A percentile compares a stretch with the other conserved stretches of the same genome.
Conservation (phyloP, 768 basidiomycete genomes). For the Coprinopsis cinerea region DNA sequence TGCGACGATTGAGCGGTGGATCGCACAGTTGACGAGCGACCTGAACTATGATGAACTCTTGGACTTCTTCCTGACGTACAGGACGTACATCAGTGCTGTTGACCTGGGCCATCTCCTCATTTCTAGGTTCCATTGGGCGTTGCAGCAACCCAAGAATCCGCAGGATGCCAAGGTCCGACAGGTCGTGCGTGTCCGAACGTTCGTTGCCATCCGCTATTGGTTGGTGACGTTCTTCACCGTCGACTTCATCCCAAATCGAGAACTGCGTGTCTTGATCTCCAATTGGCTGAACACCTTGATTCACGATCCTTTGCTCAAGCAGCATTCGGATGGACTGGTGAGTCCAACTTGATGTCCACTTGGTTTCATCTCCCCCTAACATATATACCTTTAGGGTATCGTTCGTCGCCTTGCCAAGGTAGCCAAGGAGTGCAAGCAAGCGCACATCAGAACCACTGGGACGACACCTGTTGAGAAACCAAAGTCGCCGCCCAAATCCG, state of each 20-base stretch:
- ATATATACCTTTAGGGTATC: constrained; percentile 56
- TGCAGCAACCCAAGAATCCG: constrained; percentile 40
- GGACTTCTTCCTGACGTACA: constrained; percentile 89
- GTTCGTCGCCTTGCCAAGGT: constrained; percentile 80
- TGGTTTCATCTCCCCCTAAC: constrained; percentile 9
- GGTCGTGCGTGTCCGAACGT: constrained; percentile 83
- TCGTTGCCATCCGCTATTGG: constrained; percentile 89
- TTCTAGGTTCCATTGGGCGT: constrained; percentile 85
- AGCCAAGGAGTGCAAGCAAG: constrained; percentile 73
- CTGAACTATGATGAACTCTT: constrained; percentile 83
- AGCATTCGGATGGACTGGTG: constrained; percentile 67
- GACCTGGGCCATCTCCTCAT: constrained; percentile 81
- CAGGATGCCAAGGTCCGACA: constrained; percentile 68
- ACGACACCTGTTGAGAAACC: constrained; percentile 27
- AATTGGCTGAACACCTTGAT: constrained; percentile 78
- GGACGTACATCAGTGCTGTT: constrained; percentile 73
- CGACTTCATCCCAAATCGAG: constrained; percentile 80
- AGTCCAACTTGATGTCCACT: constrained; percentile 24
- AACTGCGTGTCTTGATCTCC: constrained; percentile 65
- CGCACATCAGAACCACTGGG: constrained; percentile 34
- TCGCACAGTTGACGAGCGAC: constrained; percentile 84
- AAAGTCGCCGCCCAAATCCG: constrained; percentile 28
- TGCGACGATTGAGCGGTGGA: constrained; percentile 90
- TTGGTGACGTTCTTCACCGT: constrained; percentile 83
- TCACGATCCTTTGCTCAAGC: constrained; percentile 63